These are phyloP conservation scores for Gardenia jasminoides DNA, from an alignment of 257 asterid genomes.

Conservation along the genomic window DNA sequence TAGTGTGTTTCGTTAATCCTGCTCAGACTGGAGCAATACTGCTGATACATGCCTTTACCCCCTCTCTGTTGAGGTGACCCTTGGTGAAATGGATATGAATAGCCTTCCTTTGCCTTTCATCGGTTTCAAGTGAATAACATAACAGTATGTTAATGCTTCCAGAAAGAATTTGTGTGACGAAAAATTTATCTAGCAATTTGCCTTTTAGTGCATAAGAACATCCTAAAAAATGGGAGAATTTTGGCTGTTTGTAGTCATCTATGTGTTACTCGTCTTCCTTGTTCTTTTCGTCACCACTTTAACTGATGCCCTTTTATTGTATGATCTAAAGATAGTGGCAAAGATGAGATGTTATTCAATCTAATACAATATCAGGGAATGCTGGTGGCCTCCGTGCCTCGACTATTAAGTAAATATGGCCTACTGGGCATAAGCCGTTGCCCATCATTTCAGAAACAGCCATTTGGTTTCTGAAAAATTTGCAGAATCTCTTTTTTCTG, in stretches of 20 bases:
- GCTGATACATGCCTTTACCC: background rate
- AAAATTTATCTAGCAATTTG: too few species aligned
- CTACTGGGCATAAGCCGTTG: background rate
- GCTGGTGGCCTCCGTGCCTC: background rate
- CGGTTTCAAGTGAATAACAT: background rate
- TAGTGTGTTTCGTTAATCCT: background rate
- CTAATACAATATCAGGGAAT: background rate
- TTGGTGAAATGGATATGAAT: background rate
- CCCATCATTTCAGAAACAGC: background rate
- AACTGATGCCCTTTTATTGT: background rate
- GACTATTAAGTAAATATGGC: background rate
- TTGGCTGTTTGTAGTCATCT: background rate
- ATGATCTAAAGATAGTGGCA: background rate
- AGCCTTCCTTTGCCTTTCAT: background rate
- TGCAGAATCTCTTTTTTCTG: background rate
- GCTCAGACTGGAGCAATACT: too few species aligned
- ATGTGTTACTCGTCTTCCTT: background rate
- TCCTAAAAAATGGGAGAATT: too few species aligned
- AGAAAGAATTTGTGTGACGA: too few species aligned
- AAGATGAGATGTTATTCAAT: background rate
- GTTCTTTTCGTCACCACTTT: background rate
- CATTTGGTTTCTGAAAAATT: background rate
- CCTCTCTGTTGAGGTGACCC: background rate
- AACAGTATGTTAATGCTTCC: background rate
- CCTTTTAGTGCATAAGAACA: too few species aligned